phyloP scores from a whole-genome alignment of 1,139 yeast genomes.

The Candida buenavistaensis region DNA sequence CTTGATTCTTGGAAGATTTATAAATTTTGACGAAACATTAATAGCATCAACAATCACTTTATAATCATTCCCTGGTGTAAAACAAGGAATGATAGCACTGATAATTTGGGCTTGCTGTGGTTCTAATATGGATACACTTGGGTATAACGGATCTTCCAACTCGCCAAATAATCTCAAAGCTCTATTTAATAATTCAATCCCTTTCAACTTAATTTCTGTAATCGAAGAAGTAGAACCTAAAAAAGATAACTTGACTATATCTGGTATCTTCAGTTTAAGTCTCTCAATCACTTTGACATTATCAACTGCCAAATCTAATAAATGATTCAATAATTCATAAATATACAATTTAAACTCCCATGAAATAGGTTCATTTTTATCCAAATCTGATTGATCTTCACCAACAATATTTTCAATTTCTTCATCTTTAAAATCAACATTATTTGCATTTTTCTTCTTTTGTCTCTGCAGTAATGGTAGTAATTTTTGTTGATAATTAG shows the following conservation, averaged over 20 bases:
- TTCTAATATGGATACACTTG: conserved; percentile 71
- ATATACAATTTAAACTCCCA: conserved; percentile 72
- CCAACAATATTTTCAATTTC: conserved; percentile 47
- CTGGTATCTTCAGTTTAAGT: conserved; percentile 59
- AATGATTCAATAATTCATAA: conserved; percentile 54
- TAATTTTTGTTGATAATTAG: conserved; percentile 41
- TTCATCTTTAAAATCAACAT: conserved; percentile 43
- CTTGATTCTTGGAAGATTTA: conserved; percentile 49
- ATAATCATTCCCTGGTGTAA: conserved; percentile 70
- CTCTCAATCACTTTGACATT: conserved; percentile 40
- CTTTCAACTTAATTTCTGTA: conserved; percentile 58
- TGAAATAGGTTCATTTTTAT: conserved; percentile 60
- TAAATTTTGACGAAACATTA: conserved; percentile 74
- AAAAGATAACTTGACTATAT: conserved; percentile 78
- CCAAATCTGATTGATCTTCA: conserved; percentile 28
- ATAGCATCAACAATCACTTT: conserved; percentile 77
- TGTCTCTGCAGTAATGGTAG: conserved; percentile 46
- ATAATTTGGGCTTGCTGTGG: conserved; percentile 95
- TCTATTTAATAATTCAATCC: conserved; percentile 58
- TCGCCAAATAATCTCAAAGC: conserved; percentile 51
- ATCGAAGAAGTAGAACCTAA: conserved; percentile 79
- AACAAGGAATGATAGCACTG: conserved; percentile 90
- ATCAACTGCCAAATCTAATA: conserved; percentile 44
- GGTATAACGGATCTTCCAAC: conserved; percentile 71
- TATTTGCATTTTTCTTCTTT: conserved; percentile 35